Evolutionary conservation across 2,329 filamentous ascomycete genomes (phyloP), one percentile per base, ranked within the genome.

Genomic region (Colletotrichum tofieldiae): DNA sequence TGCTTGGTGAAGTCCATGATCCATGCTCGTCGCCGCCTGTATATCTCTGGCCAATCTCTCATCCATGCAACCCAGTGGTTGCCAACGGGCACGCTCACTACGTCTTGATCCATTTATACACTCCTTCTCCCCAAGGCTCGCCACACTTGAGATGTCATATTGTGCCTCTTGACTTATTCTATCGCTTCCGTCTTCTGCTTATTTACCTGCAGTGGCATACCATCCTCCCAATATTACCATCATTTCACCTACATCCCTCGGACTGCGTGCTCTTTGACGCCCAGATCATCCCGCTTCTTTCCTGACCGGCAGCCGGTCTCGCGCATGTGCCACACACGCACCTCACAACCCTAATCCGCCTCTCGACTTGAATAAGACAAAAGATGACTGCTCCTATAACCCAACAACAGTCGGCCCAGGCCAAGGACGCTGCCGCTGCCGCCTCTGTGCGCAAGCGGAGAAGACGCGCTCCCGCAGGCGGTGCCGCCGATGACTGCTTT

Each of bases 401-500:
- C 35, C 67, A 72, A 66, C 73, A 73, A 68, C 70, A 72, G 37
- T 58, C 72, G 80, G 62, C 75, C 76, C 84, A 82, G 78, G 82
- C 82, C 78, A 89, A 88, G 78, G 87, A 89, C 77, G 65, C 70
- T 20, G 81, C 84, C 55, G 84, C 86, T 71, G 81, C 84, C 55
- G 84, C 86, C 71, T 86, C 86, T 65, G 84, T 87, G 64, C 86
- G 88, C 79, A 90, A 98, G 87, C 91, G 95, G 80, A 92, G 95
- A 86, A 93, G 95, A 88, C 91, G 95, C 84, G 94, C 95, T 26
- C 93, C 94, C 26, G 92, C 94, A 63, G 95, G 94, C 75, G 96
- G 96, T 79, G 96, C 96, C 72, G 91, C 94, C 56, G 95, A 97
- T 82, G 96, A 98, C 83, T 99, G 96, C 88, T 98, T 98, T 82